Percentiles rank a stretch among this genome's conserved stretches.
Conservation (phyloP, 2,329 filamentous ascomycete genomes). For the Harringtonia lauricola region DNA sequence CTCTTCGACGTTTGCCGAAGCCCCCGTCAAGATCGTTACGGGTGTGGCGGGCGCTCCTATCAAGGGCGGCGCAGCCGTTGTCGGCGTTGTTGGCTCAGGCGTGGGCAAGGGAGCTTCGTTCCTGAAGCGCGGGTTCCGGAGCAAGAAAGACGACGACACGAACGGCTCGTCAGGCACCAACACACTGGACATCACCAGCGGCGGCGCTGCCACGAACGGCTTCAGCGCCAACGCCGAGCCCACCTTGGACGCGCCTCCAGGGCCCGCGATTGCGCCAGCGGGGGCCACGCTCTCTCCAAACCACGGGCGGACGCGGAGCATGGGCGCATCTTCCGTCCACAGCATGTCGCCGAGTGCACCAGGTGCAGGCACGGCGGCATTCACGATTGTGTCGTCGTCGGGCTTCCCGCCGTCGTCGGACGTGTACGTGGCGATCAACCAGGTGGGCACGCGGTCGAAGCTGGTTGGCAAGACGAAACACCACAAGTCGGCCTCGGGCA, state of each 20-base stretch:
- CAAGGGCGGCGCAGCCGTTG: slow-evolving; percentile 77
- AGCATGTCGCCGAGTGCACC: slow-evolving; percentile 46
- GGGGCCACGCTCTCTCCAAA: slow-evolving; percentile 11
- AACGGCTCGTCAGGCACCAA: slow-evolving; percentile 16
- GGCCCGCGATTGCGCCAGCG: slow-evolving; percentile 17
- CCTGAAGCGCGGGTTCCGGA: slow-evolving; percentile 72
- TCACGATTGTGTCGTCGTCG: slow-evolving; percentile 67
- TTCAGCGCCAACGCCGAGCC: slow-evolving; percentile 18
- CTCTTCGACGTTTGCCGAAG: slow-evolving; percentile 81
- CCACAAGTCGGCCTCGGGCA: slow-evolving; percentile 59
- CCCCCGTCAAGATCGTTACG: slow-evolving; percentile 78
- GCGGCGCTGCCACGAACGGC: neutral
- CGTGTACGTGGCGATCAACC: slow-evolving; percentile 64
- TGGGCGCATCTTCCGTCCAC: slow-evolving; percentile 54
- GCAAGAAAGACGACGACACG: slow-evolving; percentile 45
- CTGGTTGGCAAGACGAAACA: slow-evolving; percentile 88
- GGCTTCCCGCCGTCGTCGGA: slow-evolving; percentile 69
- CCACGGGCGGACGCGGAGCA: slow-evolving; percentile 45
- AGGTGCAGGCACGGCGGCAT: slow-evolving; percentile 64
- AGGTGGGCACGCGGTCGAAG: slow-evolving; percentile 59
- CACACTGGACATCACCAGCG: slow-evolving; percentile 17
- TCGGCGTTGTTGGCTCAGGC: slow-evolving; percentile 58
- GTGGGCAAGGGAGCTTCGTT: slow-evolving; percentile 88
- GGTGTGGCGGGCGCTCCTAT: slow-evolving; percentile 78
- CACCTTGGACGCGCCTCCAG: slow-evolving; percentile 18